Conservation (phyloP, 805 yeast species). For the Isabelozyma heimii region DNA sequence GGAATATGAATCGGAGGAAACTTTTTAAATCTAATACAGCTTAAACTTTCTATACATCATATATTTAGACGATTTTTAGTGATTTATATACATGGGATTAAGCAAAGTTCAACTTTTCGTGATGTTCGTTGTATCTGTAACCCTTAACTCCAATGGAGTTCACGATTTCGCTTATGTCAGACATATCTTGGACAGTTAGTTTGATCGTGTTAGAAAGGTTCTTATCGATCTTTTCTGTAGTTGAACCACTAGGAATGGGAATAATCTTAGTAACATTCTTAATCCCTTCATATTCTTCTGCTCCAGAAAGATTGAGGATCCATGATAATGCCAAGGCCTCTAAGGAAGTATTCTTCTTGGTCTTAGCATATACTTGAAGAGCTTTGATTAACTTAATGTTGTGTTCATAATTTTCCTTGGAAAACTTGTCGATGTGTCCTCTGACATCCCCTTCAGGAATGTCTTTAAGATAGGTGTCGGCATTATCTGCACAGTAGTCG, state of each 20-base stretch:
- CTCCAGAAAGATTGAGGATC: slow-evolving; percentile 64
- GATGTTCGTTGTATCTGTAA: slow-evolving; percentile 45
- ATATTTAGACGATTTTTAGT: too few relatives aligned
- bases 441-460: slow-evolving; percentile 60
- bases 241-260: slow-evolving; percentile 81
- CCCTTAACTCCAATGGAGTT: slow-evolving; percentile 49
- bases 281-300: slow-evolving; percentile 44
- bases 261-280: slow-evolving; percentile 51
- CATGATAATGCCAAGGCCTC: slow-evolving; percentile 48
- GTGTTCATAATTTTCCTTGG: slow-evolving; percentile 50
- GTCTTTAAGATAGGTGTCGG: slow-evolving; percentile 32
- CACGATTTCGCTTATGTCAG: slow-evolving; percentile 48
- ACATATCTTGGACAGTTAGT: slow-evolving; percentile 57
- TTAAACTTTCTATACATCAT: too few relatives aligned
- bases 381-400: slow-evolving; percentile 51
- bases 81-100: background rate
- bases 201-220: slow-evolving; percentile 47
- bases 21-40: background rate
- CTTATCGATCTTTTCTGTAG: slow-evolving; percentile 55
- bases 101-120: slow-evolving; percentile 5
- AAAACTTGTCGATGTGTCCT: slow-evolving; percentile 51
- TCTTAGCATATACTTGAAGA: slow-evolving; percentile 49
- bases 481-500: slow-evolving; percentile 48
- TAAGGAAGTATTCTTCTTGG: slow-evolving; percentile 49
- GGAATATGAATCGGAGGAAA: background rate